Conservation (phyloP, 768 basidiomycete genomes). For the Coprinellus aureogranulatus region DNA sequence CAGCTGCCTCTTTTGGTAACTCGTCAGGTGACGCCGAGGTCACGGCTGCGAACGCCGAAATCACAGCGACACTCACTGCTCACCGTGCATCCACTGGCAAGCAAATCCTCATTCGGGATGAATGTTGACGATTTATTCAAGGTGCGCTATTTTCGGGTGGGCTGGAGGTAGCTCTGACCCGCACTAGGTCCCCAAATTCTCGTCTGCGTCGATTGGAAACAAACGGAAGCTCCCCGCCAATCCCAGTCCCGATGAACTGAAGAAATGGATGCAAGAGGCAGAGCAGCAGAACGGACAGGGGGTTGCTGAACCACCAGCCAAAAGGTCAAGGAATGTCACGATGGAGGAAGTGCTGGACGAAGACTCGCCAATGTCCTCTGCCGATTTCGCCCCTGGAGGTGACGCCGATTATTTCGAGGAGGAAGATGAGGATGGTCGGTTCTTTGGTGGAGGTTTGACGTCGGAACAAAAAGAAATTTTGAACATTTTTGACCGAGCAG, state of each 20-base stretch:
- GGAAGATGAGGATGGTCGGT: slow-evolving; percentile 89
- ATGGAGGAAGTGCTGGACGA: slow-evolving; percentile 67
- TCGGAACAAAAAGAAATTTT: slow-evolving; percentile 92
- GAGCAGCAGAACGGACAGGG: not conserved
- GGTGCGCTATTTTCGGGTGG: slow-evolving; percentile 22
- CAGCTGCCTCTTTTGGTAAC: slow-evolving; percentile 9
- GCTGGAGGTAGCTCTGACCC: not conserved
- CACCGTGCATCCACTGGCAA: too few relatives aligned
- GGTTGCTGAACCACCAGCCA: slow-evolving; percentile 23
- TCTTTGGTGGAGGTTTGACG: slow-evolving; percentile 92
- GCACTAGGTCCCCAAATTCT: slow-evolving; percentile 64
- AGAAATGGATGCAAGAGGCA: slow-evolving; percentile 66
- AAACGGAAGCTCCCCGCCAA: slow-evolving; percentile 77
- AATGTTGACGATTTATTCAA: slow-evolving; percentile 55
- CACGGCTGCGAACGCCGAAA: too few relatives aligned
- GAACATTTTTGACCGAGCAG: slow-evolving; percentile 85
- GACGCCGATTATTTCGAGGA: slow-evolving; percentile 90
- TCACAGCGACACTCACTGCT: too few relatives aligned
- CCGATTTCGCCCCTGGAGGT: slow-evolving; percentile 71
- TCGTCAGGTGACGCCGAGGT: slow-evolving; percentile 12
- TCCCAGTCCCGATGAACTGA: slow-evolving; percentile 79
- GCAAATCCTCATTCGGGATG: slow-evolving; percentile 27
- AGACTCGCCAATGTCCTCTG: slow-evolving; percentile 32
- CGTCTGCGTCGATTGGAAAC: slow-evolving; percentile 49
- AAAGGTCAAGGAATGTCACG: slow-evolving; percentile 37